These are phyloP conservation scores for Pleurotus eryngii DNA, from an alignment of 768 basidiomycete species.

Conservation along the genomic window DNA sequence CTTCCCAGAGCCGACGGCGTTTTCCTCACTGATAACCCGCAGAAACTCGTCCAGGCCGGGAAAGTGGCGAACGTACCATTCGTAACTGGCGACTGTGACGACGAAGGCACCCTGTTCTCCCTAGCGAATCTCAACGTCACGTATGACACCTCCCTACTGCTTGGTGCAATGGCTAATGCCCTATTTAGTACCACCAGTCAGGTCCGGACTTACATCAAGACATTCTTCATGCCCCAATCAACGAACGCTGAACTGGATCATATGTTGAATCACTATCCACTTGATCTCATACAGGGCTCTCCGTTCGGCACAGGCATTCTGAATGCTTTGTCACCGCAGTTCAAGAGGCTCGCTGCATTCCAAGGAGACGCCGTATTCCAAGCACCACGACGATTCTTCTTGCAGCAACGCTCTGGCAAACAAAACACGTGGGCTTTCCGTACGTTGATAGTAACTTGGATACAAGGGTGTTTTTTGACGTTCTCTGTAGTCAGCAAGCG, in stretches of 20 bases:
- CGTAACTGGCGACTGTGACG: constrained; percentile 29
- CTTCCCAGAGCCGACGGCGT: constrained; percentile 48
- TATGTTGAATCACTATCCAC: constrained; percentile 11
- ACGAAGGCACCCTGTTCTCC: constrained; percentile 35
- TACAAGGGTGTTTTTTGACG: neutral
- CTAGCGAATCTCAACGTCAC: constrained; percentile 25
- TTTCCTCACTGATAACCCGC: constrained; percentile 42
- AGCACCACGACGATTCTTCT: constrained; percentile 2
- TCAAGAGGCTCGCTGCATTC: constrained; percentile 18
- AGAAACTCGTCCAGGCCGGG: constrained; percentile 37
- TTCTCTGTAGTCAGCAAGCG: neutral
- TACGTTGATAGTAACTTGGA: neutral
- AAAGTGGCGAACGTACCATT: constrained; percentile 16
- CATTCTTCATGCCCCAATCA: constrained; percentile 21
- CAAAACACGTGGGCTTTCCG: constrained; percentile 4
- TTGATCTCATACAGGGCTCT: constrained; percentile 11
- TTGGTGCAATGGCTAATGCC: neutral
- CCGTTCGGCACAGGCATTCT: constrained; percentile 12
- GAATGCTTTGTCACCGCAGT: constrained; percentile 13
- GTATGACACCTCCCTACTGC: constrained; percentile 11
- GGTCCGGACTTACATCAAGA: constrained; percentile 24
- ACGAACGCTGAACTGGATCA: constrained; percentile 10
- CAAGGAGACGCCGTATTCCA: constrained; percentile 9
- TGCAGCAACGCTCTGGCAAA: neutral
- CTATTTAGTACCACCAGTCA: constrained; percentile 18